Conservation (phyloP, 805 yeast genomes). For the Candida silvicultrix region DNA sequence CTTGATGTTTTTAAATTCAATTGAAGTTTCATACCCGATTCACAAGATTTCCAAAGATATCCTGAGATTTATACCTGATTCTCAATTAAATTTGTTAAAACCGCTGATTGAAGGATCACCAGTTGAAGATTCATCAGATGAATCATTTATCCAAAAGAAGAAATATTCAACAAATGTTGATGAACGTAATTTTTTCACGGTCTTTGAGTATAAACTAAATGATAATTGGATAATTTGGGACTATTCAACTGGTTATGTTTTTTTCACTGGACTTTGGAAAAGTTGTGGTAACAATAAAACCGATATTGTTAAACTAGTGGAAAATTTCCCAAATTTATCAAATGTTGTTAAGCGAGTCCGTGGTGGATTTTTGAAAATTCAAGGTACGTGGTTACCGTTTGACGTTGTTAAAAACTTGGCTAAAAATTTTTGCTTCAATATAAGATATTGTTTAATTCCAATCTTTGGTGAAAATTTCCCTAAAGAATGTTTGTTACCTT, state of each 20-base stretch:
- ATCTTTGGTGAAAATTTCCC: conserved; percentile 67
- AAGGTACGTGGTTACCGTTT: conserved; percentile 89
- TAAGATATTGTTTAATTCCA: conserved; percentile 72
- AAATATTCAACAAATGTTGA: conserved; percentile 71
- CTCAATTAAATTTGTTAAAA: conserved; percentile 12
- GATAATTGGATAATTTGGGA: conserved; percentile 83
- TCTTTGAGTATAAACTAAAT: conserved; percentile 63
- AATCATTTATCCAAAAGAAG: conserved; percentile 21
- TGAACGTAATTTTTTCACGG: conserved; percentile 62
- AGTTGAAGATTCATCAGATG: not conserved
- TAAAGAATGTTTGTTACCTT: conserved; percentile 23
- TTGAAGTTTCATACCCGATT: conserved; percentile 14
- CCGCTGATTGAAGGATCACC: conserved; percentile 4
- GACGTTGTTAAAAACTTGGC: conserved; percentile 64
- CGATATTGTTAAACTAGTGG: conserved; percentile 66
- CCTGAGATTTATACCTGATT: conserved; percentile 15
- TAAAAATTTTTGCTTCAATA: conserved; percentile 66
- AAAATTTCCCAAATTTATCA: conserved; percentile 16
- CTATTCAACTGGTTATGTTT: conserved; percentile 77
- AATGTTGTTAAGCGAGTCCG: conserved; percentile 54
- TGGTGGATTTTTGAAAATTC: conserved; percentile 88
- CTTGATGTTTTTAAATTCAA: conserved; percentile 10
- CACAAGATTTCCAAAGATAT: conserved; percentile 8
- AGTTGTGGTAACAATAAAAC: conserved; percentile 64
- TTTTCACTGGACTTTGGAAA: conserved; percentile 86